phyloP scores from a whole-genome alignment of 371 early-diverging fungal genomes.

The Encephalitozoon hellem region DNA sequence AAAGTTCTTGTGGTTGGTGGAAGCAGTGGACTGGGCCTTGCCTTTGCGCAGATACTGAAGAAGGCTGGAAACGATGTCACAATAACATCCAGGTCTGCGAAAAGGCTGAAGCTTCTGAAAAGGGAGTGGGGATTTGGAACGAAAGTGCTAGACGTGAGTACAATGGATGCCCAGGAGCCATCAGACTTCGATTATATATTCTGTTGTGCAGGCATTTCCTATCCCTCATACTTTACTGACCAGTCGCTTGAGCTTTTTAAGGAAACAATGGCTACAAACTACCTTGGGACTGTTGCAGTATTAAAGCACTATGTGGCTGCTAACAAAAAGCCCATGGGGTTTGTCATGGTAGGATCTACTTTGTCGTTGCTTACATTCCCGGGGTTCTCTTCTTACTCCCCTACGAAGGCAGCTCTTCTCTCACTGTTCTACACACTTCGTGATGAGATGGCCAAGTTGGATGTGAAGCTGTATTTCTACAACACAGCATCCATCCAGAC shows the following conservation, averaged over 20 bases:
- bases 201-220: constrained; percentile 69
- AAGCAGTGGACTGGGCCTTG: constrained; percentile 76
- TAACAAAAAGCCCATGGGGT: constrained; percentile 63
- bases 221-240: constrained; percentile 69
- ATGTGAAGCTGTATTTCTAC: constrained; percentile 69
- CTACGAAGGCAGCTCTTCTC: constrained; percentile 69
- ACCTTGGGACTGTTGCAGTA: constrained; percentile 68
- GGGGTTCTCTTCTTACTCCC: constrained; percentile 72
- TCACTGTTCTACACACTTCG: constrained; percentile 66
- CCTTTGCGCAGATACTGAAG: constrained; percentile 68
- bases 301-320: constrained; percentile 65
- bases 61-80: constrained; percentile 72
- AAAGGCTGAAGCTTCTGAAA: constrained; percentile 60
- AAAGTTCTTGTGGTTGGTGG: constrained; percentile 81
- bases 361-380: constrained; percentile 65
- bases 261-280: constrained; percentile 67
- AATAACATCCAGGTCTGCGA: constrained; percentile 69
- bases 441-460: constrained; percentile 66
- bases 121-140: background rate
- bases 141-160: constrained; percentile 24
- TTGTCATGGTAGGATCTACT: constrained; percentile 71
- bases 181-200: constrained; percentile 65
- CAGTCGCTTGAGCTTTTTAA: constrained; percentile 65
- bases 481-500: constrained; percentile 71
- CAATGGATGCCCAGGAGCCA: background rate